phyloP scores from a whole-genome alignment of 2,329 filamentous ascomycete species.

The Epichloe brachyelytri region DNA sequence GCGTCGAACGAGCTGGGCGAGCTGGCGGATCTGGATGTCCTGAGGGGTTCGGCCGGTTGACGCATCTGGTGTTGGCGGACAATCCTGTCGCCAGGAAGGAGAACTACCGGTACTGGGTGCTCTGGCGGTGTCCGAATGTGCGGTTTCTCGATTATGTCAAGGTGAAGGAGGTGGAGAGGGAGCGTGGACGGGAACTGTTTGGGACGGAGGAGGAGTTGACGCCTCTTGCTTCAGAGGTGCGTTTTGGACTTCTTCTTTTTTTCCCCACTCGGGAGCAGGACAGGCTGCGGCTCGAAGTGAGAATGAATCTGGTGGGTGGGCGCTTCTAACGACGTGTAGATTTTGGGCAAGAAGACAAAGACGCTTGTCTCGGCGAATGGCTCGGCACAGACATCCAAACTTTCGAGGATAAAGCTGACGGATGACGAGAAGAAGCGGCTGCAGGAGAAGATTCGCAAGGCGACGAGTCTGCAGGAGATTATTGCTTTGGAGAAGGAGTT shows the following conservation, averaged over 20 bases:
- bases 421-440: conserved; percentile 78
- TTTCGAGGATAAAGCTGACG: conserved; percentile 71
- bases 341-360: conserved; percentile 73
- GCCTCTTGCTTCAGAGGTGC: conserved; percentile 59
- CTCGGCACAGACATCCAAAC: conserved; percentile 39
- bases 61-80: conserved; percentile 68
- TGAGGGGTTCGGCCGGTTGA: conserved; percentile 58
- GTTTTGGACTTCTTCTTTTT: not conserved
- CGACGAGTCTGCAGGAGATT: conserved; percentile 83
- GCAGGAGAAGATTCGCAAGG: conserved; percentile 76
- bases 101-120: conserved; percentile 85
- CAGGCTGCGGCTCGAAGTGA: too few relatives aligned
- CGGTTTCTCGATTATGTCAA: conserved; percentile 89
- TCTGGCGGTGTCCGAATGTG: conserved; percentile 74
- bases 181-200: conserved; percentile 67
- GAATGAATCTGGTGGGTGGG: too few relatives aligned
- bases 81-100: conserved; percentile 90
- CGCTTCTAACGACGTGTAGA: conserved; percentile 30
- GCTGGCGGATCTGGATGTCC: conserved; percentile 75
- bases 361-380: conserved; percentile 44
- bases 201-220: conserved; percentile 69
- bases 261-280: not conserved
- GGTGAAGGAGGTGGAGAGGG: conserved; percentile 75
- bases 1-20: conserved; percentile 73
- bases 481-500: conserved; percentile 81